Evolutionary conservation across 164 flowering plant species (phyloP), one percentile per base, ranked within the genome.

Genomic region (Litsea cubeba): DNA sequence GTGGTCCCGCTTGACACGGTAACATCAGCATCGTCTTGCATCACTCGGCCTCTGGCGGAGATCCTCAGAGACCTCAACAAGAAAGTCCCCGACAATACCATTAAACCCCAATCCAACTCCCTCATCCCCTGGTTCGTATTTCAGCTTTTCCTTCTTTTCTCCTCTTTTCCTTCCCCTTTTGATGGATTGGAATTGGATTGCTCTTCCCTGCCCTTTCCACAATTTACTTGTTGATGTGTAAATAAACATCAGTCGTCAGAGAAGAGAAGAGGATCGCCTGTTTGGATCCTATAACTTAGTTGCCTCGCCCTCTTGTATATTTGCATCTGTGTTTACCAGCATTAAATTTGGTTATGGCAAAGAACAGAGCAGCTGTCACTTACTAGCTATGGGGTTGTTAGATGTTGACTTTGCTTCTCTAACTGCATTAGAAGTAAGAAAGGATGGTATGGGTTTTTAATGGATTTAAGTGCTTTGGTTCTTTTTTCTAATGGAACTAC

Each of bases 21-120:
- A 14, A 76, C 91, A 17, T 87, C 87, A 35, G 46, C 46, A 14
- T 79, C 75, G 18, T 77, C 91, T 18, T 88, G 87, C 77, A 83
- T 94, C 66, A 89, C 90, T 12, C 86, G 98, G 2, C 98, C 98
- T 12, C 86, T 94, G 0, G 88, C 80, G 5, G 95, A 94, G 88
- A 91, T 90, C 77, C 87, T 94, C 30, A 84, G 98, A 64, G 98
- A 94, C 81, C 94, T 94, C 71, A 94, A 94, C 84, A 92, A 92
- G 88, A 83, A 86, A 84, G 88, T 94, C 71, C 93, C 97, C 2
- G 97, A 90, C 54, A 91, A 85, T 72, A 87, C 89, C 84, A 75
- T 87, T 80, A 76, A 75, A 35, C 73, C 85, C 12, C 80, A 81
- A 3, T 58, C 68, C 50, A 82, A 83, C 62, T 35, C 60, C 20